phyloP scores from a whole-genome alignment of 805 yeast genomes.

The Lipomyces sp. region DNA sequence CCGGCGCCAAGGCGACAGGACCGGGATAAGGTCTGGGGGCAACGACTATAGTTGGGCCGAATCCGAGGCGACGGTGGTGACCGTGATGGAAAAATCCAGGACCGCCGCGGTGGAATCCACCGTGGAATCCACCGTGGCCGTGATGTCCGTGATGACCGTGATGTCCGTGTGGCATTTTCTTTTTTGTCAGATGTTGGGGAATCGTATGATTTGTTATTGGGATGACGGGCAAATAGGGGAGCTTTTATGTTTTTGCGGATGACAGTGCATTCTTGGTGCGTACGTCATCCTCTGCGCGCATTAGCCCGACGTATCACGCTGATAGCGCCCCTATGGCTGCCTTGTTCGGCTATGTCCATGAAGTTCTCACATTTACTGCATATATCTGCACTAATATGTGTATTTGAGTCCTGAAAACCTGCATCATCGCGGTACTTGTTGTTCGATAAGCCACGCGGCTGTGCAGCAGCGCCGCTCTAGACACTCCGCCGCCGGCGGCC shows the following conservation, averaged over 20 bases:
- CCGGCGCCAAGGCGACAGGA: slow-evolving; percentile 23
- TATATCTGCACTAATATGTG: no score
- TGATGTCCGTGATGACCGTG: slow-evolving; percentile 26
- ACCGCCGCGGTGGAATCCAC: slow-evolving; percentile 26
- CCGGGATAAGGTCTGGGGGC: slow-evolving; percentile 30
- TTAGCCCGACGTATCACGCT: no score
- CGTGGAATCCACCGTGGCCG: slow-evolving; percentile 23
- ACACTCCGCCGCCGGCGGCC: no score
- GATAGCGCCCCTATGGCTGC: no score
- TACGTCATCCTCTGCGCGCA: not conserved
- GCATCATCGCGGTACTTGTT: no score
- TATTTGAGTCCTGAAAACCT: no score
- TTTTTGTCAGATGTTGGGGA: not conserved
- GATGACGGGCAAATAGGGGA: not conserved
- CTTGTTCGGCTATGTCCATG: no score
- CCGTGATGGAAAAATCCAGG: slow-evolving; percentile 13
- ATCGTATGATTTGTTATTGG: not conserved
- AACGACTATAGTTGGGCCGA: slow-evolving; percentile 35
- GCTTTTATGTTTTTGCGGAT: not conserved
- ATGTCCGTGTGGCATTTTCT: slow-evolving; percentile 15
- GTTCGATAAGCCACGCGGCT: no score
- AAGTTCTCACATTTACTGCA: no score
- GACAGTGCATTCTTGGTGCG: not conserved
- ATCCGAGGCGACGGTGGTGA: slow-evolving; percentile 14
- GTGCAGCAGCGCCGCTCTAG: no score